Evolutionary conservation across 2,329 filamentous ascomycete genomes (phyloP), one percentile per base, ranked within the genome.

Genomic region (Dactylellina cionopaga): DNA sequence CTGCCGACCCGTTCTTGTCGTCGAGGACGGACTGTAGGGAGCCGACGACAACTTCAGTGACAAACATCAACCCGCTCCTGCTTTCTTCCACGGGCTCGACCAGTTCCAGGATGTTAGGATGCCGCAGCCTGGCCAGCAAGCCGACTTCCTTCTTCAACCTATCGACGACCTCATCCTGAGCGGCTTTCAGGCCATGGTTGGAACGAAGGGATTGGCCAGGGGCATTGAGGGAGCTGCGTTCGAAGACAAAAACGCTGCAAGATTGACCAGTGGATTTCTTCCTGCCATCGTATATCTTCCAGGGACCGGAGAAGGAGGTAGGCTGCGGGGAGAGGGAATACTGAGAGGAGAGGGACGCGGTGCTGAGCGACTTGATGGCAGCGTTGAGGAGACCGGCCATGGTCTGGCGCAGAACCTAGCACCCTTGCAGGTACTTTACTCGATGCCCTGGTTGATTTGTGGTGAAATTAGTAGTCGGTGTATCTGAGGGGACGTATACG

Each of bases 241-340:
- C 95, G 80, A 98, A 97, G 75, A 98, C 89, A 78, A 98, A 99
- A 76, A 98, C 89, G 13, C 93, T 97, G 62, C 90, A 95, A 5
- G 89, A 81, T 80, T 95, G 96, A 76, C 91, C 92, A 0, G 92
- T 96, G 27, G 90, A 92, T 82, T 97, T 98, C 83, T 96, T 96
- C 84, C 96, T 98, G 69, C 91, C 93, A 82, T 97, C 93, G 85
- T 94, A 94, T 78, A 99, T 95, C 83, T 92, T 96, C 95, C 95
- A 99, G 68, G 93, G 92, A 15, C 95, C 95, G 13, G 93, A 91
- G 56, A 88, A 88, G 55, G 92, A 90, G n/a, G 88, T 89, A 9
- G 90, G 87, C 70, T 87, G 88, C 24, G 89, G 85, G 19, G 92
- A 89, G 75, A 98, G 85, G 76, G 90, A 88, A 82, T 99, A 99